Evolutionary conservation across 306 rosid genomes (phyloP), one percentile per base, ranked within the genome.

Genomic region (Quercus cerris): DNA sequence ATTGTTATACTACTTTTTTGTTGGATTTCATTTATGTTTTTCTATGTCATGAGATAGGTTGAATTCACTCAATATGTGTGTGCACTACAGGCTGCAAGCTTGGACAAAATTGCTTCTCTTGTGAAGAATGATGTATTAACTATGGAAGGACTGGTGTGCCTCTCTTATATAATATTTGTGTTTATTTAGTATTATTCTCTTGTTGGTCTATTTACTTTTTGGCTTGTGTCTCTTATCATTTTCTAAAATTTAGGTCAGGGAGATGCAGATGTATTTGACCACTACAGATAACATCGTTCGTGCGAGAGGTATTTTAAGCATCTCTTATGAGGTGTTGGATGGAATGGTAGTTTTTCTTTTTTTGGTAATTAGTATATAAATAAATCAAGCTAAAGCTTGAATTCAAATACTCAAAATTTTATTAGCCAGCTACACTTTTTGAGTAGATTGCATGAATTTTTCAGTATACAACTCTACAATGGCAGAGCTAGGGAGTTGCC

Each of bases 241-340:
- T 73, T 77, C 52, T 61, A 28, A 46, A 59, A 68, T 76, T 63
- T 67, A 95, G 99, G 92, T 95, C 67, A 81, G 80, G 75, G 96
- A 93, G 84, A 83, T 95, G 97, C 86, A 76, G 55, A 83, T 95
- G 97, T 93, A 93, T 81, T 87, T 93, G 90, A 95, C 98, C 59
- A 87, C 90, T 13, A 86, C 96, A 3, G 94, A 95, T 78, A 31
- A 82, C 56, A 78, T 89, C 56, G 62, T 93, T 79, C 98, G 97
- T 12, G 86, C 96, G 71, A 86, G 98, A 90, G 99, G 99, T 93
- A 73, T 70, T 51, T 46, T 30, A 58, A 68, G 12, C 46, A 63
- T 61, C 66, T 38, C 74, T 81, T 68, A 69, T 18, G 4, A 66
- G 54, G 23, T 10, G 5, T 77, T 2, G 57, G 72, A 25, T 11